Evolutionary conservation across 2,329 filamentous ascomycete genomes (phyloP).

Genomic region (Hawksworthiomyces lignivorus): DNA sequence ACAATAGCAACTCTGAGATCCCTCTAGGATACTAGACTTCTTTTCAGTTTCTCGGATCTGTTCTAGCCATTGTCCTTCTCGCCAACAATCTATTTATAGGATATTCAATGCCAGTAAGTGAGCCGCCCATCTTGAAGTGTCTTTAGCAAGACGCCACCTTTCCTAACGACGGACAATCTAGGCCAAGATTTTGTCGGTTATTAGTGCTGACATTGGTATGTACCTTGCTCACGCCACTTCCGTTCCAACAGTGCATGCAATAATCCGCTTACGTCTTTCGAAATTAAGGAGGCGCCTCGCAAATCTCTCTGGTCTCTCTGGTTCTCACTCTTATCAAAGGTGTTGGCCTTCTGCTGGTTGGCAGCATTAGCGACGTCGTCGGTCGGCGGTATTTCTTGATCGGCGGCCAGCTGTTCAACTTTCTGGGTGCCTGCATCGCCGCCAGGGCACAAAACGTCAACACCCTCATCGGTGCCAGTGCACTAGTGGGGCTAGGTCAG

Average conservation of each 20-base stretch:
- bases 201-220: neutral
- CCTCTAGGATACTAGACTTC: slow-evolving; percentile 6
- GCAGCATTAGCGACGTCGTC: slow-evolving; percentile 6
- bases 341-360: slow-evolving; percentile 5
- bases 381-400: slow-evolving; percentile 7
- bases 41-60: slow-evolving; percentile 5
- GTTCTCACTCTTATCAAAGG: slow-evolving; percentile 6
- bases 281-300: neutral
- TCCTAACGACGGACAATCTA: neutral
- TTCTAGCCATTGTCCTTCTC: slow-evolving; percentile 3
- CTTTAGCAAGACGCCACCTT: too few relatives aligned
- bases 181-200: slow-evolving; percentile 5
- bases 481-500: slow-evolving; percentile 3
- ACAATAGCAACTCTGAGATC: neutral
- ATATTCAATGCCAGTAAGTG: slow-evolving; percentile 6
- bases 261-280: too few relatives aligned
- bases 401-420: slow-evolving; percentile 5
- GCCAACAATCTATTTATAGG: slow-evolving; percentile 8
- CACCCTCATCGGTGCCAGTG: slow-evolving; percentile 7
- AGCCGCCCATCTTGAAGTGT: too few relatives aligned
- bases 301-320: neutral
- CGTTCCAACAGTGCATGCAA: too few relatives aligned
- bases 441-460: slow-evolving; percentile 4
- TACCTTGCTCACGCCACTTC: too few relatives aligned
- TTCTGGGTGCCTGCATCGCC: slow-evolving; percentile 4